Evolutionary conservation across 2,329 filamentous ascomycete species (phyloP), one percentile per base, ranked within the genome.

Genomic region (Scopulariopsis brevicaulis): DNA sequence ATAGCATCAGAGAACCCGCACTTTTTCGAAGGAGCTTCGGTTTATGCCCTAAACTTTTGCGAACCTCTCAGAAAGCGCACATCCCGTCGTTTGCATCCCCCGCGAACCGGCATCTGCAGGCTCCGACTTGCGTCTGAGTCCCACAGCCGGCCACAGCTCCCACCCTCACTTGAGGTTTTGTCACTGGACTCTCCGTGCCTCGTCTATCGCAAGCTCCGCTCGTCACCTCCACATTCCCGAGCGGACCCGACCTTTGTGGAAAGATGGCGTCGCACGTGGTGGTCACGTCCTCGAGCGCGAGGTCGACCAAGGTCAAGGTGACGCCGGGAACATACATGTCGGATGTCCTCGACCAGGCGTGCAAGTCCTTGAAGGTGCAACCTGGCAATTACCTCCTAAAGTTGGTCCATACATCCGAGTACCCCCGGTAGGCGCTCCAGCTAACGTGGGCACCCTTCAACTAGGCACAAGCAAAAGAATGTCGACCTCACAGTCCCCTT

Each of bases 291-390:
- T 84, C 87, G 46, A 85, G 89, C 64, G 81, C 92, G 64, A 85
- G 88, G 64, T 83, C 90, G 65, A 82, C 85, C 55, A 88, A 83
- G 50, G 79, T 99, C 71, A 96, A 96, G 72, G 92, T 94, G 58
- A 87, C 80, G 0, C 90, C 91, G 0, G 80, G 81, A 58, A 96
- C 86, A 62, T 87, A 90, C 65, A 75, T 99, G 64, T 87, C 87
- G 59, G 92, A 96, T 68, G 82, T 99, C 1, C 78, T 96, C 20
- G 83, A 90, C 61, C 88, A 97, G 71, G 93, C 93, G 53, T 97
- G 93, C 70, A 78, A 78, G 64, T 96, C 93, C 74, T 82, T 96
- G 64, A 85, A 84, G 60, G 73, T 93, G 35, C 77, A 84, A 60
- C 77, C 86, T 35, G 85, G 86, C 63, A 86, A 87, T 62, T 94